Evolutionary conservation across 495 filamentous ascomycete genomes (phyloP).

Genomic region (Trichoderma parareesei): DNA sequence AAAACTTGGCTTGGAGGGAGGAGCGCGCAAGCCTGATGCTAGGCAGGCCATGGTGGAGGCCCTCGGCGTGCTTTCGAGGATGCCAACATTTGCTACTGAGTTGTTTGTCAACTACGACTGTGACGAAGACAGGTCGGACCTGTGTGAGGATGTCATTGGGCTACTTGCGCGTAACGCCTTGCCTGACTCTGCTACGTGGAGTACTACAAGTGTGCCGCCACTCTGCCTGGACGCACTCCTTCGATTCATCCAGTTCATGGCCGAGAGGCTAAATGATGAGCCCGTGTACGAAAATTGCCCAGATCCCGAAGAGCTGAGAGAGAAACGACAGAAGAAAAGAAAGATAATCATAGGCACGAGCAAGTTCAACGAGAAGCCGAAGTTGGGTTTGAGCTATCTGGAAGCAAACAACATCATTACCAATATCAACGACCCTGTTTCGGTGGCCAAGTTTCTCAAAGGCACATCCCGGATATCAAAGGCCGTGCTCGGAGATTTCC

Average conservation of each 20-base stretch:
- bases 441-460: conserved; percentile 73
- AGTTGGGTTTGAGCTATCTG: conserved; percentile 80
- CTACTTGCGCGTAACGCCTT: conserved; percentile 89
- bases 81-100: conserved; percentile 90
- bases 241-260: conserved; percentile 82
- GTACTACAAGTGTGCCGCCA: conserved; percentile 95
- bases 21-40: conserved; percentile 83
- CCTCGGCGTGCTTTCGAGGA: conserved; percentile 80
- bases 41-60: conserved; percentile 98
- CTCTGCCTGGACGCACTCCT: conserved; percentile 88
- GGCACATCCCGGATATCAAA: conserved; percentile 85
- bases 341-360: conserved; percentile 78
- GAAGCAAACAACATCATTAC: conserved; percentile 76
- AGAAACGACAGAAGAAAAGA: conserved; percentile 71
- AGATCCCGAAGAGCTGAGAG: conserved; percentile 51
- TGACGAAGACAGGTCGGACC: conserved; percentile 80
- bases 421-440: conserved; percentile 58
- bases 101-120: conserved; percentile 98
- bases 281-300: conserved; percentile 60
- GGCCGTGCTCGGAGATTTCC: conserved; percentile 79
- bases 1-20: conserved; percentile 88
- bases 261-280: conserved; percentile 71
- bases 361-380: conserved; percentile 94
- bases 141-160: conserved; percentile 93
- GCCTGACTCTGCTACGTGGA: conserved; percentile 97